phyloP scores from a whole-genome alignment of 306 rosid genomes.

The Myrica gale region DNA sequence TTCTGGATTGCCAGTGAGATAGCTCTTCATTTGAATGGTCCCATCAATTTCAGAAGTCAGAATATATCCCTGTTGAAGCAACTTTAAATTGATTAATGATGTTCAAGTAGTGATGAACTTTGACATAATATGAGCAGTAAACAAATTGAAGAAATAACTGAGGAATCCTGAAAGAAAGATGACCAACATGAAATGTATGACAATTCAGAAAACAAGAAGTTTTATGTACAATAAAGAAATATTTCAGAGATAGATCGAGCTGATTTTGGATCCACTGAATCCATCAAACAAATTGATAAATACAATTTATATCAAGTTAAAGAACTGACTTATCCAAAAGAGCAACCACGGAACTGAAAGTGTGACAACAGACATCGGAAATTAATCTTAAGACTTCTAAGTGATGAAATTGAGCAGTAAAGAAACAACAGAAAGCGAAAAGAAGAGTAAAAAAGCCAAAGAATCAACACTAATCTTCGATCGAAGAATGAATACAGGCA shows the following conservation, averaged over 20 bases:
- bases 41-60: slow-evolving; percentile 92
- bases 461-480: background rate
- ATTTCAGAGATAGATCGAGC: background rate
- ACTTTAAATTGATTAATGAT: slow-evolving; percentile 25
- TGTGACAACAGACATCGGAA: background rate
- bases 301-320: background rate
- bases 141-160: background rate
- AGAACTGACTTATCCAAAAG: background rate
- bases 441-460: background rate
- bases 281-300: background rate
- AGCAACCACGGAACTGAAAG: background rate
- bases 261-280: background rate
- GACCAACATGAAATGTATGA: background rate
- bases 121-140: background rate
- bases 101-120: background rate
- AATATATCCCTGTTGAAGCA: slow-evolving; percentile 68
- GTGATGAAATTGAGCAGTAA: background rate
- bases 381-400: background rate
- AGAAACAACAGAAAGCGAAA: background rate
- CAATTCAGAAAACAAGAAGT: background rate
- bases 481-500: background rate
- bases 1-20: slow-evolving; percentile 86
- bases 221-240: background rate
- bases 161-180: background rate
- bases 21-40: slow-evolving; percentile 92